A percentile compares a stretch with the other conserved stretches of the same genome.
These are phyloP conservation scores for Boletus reticuloceps DNA, from an alignment of 768 basidiomycete genomes.

Conservation along the genomic window DNA sequence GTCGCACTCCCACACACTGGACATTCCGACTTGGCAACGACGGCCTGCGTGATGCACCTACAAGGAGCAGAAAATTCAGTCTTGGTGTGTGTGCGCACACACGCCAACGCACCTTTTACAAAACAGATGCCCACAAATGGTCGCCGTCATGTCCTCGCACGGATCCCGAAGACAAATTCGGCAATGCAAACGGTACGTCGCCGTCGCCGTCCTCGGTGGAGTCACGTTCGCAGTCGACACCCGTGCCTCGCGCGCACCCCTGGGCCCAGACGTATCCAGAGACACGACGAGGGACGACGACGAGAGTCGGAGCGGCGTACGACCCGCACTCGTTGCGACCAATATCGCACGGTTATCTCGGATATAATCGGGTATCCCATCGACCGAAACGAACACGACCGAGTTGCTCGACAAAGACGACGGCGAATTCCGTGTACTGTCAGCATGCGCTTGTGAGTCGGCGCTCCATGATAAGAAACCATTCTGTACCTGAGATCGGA, in stretches of 20 bases:
- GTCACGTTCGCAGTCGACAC: background rate
- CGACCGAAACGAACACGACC: conserved; percentile 30
- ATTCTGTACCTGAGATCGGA: conserved; percentile 15
- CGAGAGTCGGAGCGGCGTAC: too few species aligned
- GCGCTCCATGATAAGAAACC: too few species aligned
- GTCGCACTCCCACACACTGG: conserved; percentile 52
- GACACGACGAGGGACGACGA: conserved; percentile 26
- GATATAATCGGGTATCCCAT: conserved; percentile 29
- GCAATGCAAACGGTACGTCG: conserved; percentile 40
- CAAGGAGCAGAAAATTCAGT: background rate
- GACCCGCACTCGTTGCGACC: conserved; percentile 28
- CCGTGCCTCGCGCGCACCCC: background rate
- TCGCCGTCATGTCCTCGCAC: conserved; percentile 53
- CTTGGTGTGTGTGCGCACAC: background rate
- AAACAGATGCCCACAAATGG: conserved; percentile 63
- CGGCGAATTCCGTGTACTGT: conserved; percentile 5
- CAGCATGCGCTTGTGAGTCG: background rate
- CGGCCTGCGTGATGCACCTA: conserved; percentile 54
- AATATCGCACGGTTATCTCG: conserved; percentile 30
- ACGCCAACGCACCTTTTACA: conserved; percentile 46
- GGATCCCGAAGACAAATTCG: conserved; percentile 48
- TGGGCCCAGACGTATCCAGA: background rate
- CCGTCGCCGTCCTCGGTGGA: too few species aligned
- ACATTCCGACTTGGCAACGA: conserved; percentile 46
- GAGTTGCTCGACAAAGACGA: conserved; percentile 20